Evolutionary conservation across 2,329 filamentous ascomycete species (phyloP), one percentile per base, ranked within the genome.

Genomic region (Cercospora sp.): DNA sequence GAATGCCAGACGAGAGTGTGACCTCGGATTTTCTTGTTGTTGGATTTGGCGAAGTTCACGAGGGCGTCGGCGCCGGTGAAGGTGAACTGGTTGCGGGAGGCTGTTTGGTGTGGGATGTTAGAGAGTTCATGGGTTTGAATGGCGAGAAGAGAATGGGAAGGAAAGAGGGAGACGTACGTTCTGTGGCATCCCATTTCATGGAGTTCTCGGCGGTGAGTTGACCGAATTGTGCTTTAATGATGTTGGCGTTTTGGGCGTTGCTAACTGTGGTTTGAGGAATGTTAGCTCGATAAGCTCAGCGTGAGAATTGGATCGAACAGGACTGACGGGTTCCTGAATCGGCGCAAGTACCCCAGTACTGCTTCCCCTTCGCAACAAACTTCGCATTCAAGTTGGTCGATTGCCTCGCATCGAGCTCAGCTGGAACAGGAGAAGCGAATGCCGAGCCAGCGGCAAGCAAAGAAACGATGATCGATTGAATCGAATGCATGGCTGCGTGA

Each of bases 1-100:
- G 74, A 77, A 80, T 91, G 84, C 89, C 88, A 91, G 63, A 89
- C 81, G 5, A 90, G 84, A 1, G 87, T 90, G 79, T 91, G 89
- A 6, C 89, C 89, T 69, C 89, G 87, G 71, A 90, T 80, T 4
- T 85, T 77, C 79, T 88, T 86, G 76, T 83, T 82, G 77, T 90
- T 88, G 60, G 76, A 71, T 1, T 75, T 75, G 8, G 87, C 88
- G 78, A 82, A 90, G 77, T 87, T 78, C 67, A 90, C 86, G 8
- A 89, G 82, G 75, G 83, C 83, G 77, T 90, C 89, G 12, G 86
- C 83, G n/a, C 78, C 79, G 16, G 73, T 76, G 72, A 88, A 89
- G 70, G 80, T 87, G 83, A 88, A 91, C 1, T 72, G 75, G 67
- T 83, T 83, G 23, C 53, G 23, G 26, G 23, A 26, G 5, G 53